Conservation (phyloP, 192 early-diverging fungal species). For the Fimicolochytrium jonesii region DNA sequence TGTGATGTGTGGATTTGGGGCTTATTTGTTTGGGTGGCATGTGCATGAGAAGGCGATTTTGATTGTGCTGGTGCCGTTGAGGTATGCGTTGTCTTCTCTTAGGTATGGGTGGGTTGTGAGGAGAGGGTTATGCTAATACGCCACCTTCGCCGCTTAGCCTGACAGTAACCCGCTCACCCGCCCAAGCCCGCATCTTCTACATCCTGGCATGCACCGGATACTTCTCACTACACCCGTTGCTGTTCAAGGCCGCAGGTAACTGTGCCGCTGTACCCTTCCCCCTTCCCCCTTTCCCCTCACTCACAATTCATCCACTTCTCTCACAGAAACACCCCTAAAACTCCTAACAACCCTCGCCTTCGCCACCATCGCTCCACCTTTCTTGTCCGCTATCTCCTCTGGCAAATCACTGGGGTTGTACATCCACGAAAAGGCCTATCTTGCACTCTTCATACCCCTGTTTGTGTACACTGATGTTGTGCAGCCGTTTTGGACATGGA, state of each 20-base stretch:
- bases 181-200: slow-evolving; percentile 54
- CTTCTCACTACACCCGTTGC: slow-evolving; percentile 65
- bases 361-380: too few relatives aligned
- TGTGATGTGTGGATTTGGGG: slow-evolving; percentile 76
- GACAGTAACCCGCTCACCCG: slow-evolving; percentile 38
- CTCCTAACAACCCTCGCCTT: slow-evolving; percentile 1
- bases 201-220: slow-evolving; percentile 60
- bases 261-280: too few relatives aligned
- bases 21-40: slow-evolving; percentile 96
- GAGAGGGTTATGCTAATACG: too few relatives aligned
- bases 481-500: slow-evolving; percentile 46
- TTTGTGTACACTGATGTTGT: slow-evolving; percentile 27
- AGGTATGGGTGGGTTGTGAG: neutral
- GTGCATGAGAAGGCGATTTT: slow-evolving; percentile 97
- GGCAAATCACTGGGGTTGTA: too few relatives aligned
- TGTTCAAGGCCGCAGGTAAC: slow-evolving; percentile 64
- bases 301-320: too few relatives aligned
- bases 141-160: too few relatives aligned
- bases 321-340: slow-evolving; percentile 6
- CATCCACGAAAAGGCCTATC: neutral
- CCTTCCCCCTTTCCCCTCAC: too few relatives aligned
- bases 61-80: slow-evolving; percentile 65
- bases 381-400: too few relatives aligned
- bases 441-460: neutral
- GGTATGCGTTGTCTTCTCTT: too few relatives aligned